Percentiles rank a stretch among this genome's conserved stretches.
Conservation (phyloP, 768 basidiomycete genomes). For the Hericium rajendrae region DNA sequence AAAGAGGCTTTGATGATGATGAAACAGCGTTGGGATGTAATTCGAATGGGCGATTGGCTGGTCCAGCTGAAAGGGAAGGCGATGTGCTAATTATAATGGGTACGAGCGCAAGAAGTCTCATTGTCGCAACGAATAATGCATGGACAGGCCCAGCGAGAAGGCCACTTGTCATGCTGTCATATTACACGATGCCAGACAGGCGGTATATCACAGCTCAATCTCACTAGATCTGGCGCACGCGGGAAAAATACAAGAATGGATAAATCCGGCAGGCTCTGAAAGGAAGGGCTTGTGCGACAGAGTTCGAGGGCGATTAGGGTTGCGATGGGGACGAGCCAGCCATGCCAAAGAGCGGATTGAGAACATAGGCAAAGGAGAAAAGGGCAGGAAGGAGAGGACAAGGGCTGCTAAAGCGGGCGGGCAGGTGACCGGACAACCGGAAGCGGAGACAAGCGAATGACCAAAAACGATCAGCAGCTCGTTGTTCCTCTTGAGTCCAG, state of each 20-base stretch:
- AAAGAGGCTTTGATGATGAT: too few species aligned
- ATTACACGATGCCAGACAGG: too few species aligned
- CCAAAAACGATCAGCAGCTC: constrained; percentile 9
- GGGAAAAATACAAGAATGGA: not conserved
- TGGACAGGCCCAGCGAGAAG: too few species aligned
- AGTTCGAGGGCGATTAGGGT: not conserved
- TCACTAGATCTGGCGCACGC: not conserved
- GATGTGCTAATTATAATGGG: too few species aligned
- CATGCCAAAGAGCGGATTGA: not conserved
- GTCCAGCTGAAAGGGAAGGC: too few species aligned
- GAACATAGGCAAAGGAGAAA: not conserved
- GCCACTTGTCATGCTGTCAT: too few species aligned
- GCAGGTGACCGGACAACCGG: constrained; percentile 5
- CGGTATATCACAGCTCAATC: not conserved
- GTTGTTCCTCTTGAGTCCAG: constrained; percentile 11
- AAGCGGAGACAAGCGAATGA: constrained; percentile 12
- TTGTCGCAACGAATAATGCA: too few species aligned
- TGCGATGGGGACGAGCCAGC: not conserved
- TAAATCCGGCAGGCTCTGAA: not conserved
- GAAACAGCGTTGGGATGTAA: too few species aligned
- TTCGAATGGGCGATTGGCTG: too few species aligned
- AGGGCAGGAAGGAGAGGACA: not conserved
- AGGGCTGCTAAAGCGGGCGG: constrained; percentile 1
- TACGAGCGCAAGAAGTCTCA: too few species aligned
- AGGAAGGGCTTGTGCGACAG: not conserved